phyloP scores from a whole-genome alignment of 768 basidiomycete species.

The Boletellus ananiceps region DNA sequence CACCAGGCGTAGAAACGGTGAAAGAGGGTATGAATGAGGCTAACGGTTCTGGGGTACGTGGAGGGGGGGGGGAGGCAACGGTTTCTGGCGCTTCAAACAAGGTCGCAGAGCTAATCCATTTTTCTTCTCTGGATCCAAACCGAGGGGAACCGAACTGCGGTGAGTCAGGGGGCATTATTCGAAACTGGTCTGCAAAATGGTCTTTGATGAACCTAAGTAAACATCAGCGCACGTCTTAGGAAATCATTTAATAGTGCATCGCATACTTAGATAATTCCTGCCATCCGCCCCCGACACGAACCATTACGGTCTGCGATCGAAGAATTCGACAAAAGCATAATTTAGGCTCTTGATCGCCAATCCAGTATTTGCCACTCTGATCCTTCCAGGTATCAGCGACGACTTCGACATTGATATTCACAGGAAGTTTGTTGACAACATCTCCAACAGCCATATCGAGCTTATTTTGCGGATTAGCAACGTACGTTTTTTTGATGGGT shows the following conservation, averaged over 20 bases:
- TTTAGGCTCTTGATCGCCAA: conserved; percentile 85
- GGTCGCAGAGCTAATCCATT: conserved; percentile 80
- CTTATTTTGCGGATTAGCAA: conserved; percentile 86
- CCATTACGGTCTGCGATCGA: conserved; percentile 92
- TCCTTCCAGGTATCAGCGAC: conserved; percentile 86
- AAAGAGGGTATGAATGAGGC: conserved; percentile 60
- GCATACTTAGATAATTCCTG: conserved; percentile 83
- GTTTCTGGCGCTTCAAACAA: conserved; percentile 54
- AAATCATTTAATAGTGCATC: not conserved
- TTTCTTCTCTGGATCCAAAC: conserved; percentile 52
- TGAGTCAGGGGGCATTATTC: conserved; percentile 60
- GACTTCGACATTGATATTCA: conserved; percentile 78
- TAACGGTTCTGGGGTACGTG: conserved; percentile 66
- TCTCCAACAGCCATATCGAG: conserved; percentile 90
- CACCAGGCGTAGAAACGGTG: conserved; percentile 47
- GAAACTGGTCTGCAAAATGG: conserved; percentile 81
- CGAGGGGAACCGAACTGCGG: conserved; percentile 41
- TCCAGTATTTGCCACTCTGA: conserved; percentile 94
- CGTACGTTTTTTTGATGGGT: conserved; percentile 60
- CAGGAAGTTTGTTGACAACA: conserved; percentile 83
- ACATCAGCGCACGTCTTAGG: conserved; percentile 1
- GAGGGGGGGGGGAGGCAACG: conserved; percentile 35
- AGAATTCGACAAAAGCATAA: conserved; percentile 90
- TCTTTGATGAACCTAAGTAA: conserved; percentile 72
- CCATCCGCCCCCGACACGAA: conserved; percentile 95